Percentiles rank a stretch among this genome's conserved stretches.
Conservation (phyloP, 345 rosid genomes). For the Turnera subulata region DNA sequence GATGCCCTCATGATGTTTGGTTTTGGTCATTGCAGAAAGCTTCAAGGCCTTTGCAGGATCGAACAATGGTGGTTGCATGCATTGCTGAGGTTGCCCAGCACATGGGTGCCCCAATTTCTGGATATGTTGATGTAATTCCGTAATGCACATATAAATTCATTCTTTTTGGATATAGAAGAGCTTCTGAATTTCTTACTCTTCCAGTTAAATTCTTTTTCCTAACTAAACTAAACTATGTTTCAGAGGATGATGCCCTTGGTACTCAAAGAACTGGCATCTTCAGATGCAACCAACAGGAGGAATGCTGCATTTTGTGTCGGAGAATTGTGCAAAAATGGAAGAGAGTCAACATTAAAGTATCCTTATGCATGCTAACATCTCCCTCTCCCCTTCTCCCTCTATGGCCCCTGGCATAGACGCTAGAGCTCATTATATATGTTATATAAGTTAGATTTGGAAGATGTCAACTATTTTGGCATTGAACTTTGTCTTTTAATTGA, state of each 20-base stretch:
- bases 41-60: constrained; percentile 81
- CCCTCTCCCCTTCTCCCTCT: too few relatives aligned
- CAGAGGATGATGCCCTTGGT: constrained; percentile 93
- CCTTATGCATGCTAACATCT: constrained; percentile 28
- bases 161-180: neutral
- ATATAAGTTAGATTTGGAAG: constrained; percentile 7
- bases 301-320: constrained; percentile 99
- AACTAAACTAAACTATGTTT: constrained; percentile 12
- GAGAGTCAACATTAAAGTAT: constrained; percentile 81
- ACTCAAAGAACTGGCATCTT: constrained; percentile 77
- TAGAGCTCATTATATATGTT: neutral
- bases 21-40: constrained; percentile 50
- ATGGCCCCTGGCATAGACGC: too few relatives aligned
- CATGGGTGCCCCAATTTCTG: constrained; percentile 91
- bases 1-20: constrained; percentile 17
- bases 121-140: constrained; percentile 75
- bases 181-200: too few relatives aligned
- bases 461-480: constrained; percentile 6
- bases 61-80: constrained; percentile 97
- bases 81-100: constrained; percentile 99
- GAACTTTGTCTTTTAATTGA: constrained; percentile 13
- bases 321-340: constrained; percentile 94
- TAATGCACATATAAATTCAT: neutral
- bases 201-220: constrained; percentile 4
- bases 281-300: constrained; percentile 89